A percentile compares a stretch with the other conserved stretches of the same genome.
Conservation (phyloP, 345 rosid genomes). For the Heritiera fomes region DNA sequence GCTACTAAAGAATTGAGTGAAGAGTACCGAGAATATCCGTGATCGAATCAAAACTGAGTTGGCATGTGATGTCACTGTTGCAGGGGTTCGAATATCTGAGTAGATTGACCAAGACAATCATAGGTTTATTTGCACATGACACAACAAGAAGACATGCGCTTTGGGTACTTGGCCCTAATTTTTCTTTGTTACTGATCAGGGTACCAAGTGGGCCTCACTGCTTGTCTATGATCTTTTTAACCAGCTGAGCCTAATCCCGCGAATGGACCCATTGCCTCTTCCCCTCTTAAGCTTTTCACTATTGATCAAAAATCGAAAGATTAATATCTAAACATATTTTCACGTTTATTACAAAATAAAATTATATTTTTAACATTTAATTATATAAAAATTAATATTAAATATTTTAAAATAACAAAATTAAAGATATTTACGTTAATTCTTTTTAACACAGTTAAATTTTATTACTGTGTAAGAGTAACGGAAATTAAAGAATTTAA, state of each 20-base stretch:
- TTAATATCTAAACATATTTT: too few relatives aligned
- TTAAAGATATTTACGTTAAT: too few relatives aligned
- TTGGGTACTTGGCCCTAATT: not conserved
- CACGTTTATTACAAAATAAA: too few relatives aligned
- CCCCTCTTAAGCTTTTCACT: not conserved
- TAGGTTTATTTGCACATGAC: not conserved
- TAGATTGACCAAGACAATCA: not conserved
- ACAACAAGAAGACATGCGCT: not conserved
- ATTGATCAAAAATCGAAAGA: too few relatives aligned
- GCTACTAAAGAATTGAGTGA: not conserved
- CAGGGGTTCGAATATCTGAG: not conserved
- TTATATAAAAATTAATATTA: too few relatives aligned
- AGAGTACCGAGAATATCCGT: not conserved
- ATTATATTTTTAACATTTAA: too few relatives aligned
- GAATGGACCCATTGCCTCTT: not conserved
- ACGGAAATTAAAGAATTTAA: too few relatives aligned
- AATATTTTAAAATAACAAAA: too few relatives aligned
- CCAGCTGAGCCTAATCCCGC: not conserved
- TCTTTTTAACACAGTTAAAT: too few relatives aligned
- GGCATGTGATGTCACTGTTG: not conserved
- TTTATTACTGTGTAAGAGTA: too few relatives aligned
- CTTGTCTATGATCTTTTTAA: not conserved
- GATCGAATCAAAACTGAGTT: not conserved
- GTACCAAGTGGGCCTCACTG: not conserved
- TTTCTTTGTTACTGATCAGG: not conserved